A percentile compares a stretch with the other conserved stretches of the same genome.
Conservation (phyloP, 176 grass and related monocot species). For the Aegilops longissima region DNA sequence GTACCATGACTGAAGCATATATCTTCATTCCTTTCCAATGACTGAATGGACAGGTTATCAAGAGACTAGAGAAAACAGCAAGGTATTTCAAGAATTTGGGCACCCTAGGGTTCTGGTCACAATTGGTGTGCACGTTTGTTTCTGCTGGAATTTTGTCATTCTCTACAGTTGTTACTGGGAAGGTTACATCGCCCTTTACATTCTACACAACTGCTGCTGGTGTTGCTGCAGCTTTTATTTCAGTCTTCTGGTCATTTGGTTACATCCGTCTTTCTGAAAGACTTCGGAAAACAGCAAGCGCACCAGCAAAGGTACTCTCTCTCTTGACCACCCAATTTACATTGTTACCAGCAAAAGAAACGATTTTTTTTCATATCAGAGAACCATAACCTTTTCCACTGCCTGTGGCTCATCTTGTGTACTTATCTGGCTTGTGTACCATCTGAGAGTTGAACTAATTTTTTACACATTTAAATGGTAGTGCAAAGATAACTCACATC, state of each 20-base stretch:
- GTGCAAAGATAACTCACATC: background rate
- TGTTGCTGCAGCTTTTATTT: conserved; percentile 81
- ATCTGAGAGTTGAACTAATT: background rate
- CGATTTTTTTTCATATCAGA: background rate
- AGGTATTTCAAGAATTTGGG: conserved; percentile 96
- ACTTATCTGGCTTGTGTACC: background rate
- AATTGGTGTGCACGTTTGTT: conserved; percentile 81
- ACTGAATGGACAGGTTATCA: conserved; percentile 64
- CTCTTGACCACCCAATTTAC: background rate
- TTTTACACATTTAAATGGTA: background rate
- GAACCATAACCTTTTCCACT: background rate
- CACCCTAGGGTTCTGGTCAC: conserved; percentile 86
- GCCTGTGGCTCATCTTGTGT: background rate
- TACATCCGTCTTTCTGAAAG: conserved; percentile 88
- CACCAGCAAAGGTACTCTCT: conserved; percentile 76
- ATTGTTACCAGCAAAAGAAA: background rate
- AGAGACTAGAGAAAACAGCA: conserved; percentile 76
- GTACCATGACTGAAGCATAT: background rate
- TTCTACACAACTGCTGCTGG: conserved; percentile 85
- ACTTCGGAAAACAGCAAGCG: conserved; percentile 74
- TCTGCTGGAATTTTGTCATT: conserved; percentile 88
- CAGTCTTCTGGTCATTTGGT: conserved; percentile 99
- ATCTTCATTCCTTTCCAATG: background rate
- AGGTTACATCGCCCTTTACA: conserved; percentile 72
- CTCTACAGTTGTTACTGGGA: conserved; percentile 74